Conservation (phyloP, 1,284 basidiomycete species). For the Ceratobasidium papillatum region DNA sequence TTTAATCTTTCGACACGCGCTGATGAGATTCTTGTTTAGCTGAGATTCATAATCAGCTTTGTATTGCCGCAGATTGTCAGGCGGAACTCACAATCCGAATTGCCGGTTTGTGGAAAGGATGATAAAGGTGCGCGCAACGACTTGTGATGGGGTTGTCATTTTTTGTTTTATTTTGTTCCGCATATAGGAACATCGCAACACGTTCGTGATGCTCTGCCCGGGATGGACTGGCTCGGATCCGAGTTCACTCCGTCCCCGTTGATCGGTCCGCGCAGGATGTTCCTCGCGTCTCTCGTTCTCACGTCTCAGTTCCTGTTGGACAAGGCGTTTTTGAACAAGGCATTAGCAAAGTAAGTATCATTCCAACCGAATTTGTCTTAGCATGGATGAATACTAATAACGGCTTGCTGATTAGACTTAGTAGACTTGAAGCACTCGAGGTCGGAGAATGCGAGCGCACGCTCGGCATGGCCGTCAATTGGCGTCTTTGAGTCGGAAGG, state of each 20-base stretch:
- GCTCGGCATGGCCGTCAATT: constrained; percentile 78
- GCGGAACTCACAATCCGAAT: constrained; percentile 18
- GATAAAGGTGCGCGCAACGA: neutral
- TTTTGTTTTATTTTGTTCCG: neutral
- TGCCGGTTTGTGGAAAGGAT: constrained; percentile 33
- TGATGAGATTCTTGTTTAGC: neutral
- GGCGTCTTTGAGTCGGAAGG: constrained; percentile 81
- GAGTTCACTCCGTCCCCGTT: no score
- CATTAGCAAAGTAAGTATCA: constrained; percentile 75
- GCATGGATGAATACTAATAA: neutral
- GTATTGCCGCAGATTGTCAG: constrained; percentile 19
- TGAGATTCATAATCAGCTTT: constrained; percentile 20
- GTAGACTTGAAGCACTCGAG: constrained; percentile 77
- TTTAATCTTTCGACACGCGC: neutral
- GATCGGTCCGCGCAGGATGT: no score
- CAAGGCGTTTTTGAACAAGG: constrained; percentile 78
- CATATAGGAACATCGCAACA: neutral
- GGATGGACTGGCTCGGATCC: no score
- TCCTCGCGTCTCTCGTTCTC: no score
- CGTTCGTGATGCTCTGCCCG: neutral
- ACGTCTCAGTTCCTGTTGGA: no score
- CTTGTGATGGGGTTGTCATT: neutral
- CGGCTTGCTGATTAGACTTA: constrained; percentile 53
- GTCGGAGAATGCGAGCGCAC: constrained; percentile 83
- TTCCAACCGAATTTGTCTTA: neutral